phyloP scores from a whole-genome alignment of 495 filamentous ascomycete species.

The Cairneyella variabilis region DNA sequence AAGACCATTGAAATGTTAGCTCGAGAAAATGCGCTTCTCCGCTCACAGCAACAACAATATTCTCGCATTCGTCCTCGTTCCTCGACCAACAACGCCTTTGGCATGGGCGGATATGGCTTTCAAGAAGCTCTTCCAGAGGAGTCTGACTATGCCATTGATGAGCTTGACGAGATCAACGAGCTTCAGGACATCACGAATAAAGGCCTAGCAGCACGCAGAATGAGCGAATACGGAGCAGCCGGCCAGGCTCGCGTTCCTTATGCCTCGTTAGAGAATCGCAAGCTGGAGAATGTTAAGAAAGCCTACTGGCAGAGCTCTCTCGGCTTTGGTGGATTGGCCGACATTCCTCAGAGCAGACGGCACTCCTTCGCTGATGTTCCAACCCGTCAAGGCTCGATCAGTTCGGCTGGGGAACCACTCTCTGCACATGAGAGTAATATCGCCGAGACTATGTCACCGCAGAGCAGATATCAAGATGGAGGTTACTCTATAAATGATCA shows the following conservation, averaged over 20 bases:
- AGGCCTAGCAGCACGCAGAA: constrained; percentile 46
- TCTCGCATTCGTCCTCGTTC: constrained; percentile 60
- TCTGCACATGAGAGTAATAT: constrained; percentile 22
- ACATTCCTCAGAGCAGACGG: constrained; percentile 80
- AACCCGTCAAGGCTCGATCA: constrained; percentile 64
- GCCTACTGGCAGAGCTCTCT: constrained; percentile 86
- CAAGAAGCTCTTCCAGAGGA: constrained; percentile 66
- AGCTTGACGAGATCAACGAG: constrained; percentile 60
- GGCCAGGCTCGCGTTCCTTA: constrained; percentile 53
- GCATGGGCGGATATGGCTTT: constrained; percentile 56
- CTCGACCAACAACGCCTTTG: constrained; percentile 47
- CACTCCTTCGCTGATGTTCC: constrained; percentile 95
- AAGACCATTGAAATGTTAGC: constrained; percentile 71
- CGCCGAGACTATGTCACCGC: constrained; percentile 20
- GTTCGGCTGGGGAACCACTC: constrained; percentile 55
- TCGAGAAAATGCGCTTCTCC: constrained; percentile 67
- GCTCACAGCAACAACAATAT: constrained; percentile 60
- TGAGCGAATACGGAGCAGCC: constrained; percentile 61
- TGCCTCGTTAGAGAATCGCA: constrained; percentile 63
- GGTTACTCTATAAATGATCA: constrained; percentile 27
- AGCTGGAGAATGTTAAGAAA: constrained; percentile 73
- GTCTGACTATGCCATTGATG: constrained; percentile 66
- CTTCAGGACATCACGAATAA: constrained; percentile 49
- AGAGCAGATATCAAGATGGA: constrained; percentile 20
- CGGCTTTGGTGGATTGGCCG: constrained; percentile 66